These are phyloP conservation scores for Syzygium jambos DNA, from an alignment of 345 rosid species.

Conservation along the genomic window DNA sequence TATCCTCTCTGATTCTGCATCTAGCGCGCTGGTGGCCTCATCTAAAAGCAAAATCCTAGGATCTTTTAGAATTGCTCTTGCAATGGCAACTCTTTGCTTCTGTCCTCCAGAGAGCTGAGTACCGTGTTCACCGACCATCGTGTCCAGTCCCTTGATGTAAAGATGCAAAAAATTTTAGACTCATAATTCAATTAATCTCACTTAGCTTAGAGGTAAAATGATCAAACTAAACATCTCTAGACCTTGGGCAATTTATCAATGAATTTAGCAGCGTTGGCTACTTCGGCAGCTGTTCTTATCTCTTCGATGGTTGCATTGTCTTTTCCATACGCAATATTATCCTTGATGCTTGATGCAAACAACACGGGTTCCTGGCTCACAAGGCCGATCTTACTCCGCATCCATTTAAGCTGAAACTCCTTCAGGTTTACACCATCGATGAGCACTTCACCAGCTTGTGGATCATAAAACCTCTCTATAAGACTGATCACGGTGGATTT, in stretches of 20 bases:
- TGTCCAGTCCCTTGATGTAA: constrained; percentile 51
- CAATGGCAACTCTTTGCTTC: constrained; percentile 88
- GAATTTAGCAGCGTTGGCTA: constrained; percentile 33
- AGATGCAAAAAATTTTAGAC: not conserved
- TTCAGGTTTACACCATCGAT: constrained; percentile 23
- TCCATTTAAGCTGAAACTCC: constrained; percentile 28
- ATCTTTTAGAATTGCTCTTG: constrained; percentile 79
- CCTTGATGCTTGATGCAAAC: constrained; percentile 22
- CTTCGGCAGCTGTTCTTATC: constrained; percentile 20
- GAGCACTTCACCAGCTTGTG: constrained; percentile 15
- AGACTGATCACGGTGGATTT: constrained; percentile 5
- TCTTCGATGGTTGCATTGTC: constrained; percentile 21
- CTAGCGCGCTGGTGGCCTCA: constrained; percentile 91
- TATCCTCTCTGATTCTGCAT: constrained; percentile 77
- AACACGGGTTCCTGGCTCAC: constrained; percentile 28
- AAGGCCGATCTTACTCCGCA: constrained; percentile 18
- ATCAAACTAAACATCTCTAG: not conserved
- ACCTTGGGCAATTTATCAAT: constrained; percentile 33
- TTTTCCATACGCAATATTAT: constrained; percentile 28
- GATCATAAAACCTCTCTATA: constrained; percentile 21
- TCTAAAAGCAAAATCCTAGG: constrained; percentile 70
- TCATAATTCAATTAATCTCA: not conserved
- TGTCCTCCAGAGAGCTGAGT: constrained; percentile 95
- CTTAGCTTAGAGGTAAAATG: not conserved
- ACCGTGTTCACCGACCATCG: constrained; percentile 92